Conservation (phyloP, 768 basidiomycete species). For the Boletellus ananiceps region DNA sequence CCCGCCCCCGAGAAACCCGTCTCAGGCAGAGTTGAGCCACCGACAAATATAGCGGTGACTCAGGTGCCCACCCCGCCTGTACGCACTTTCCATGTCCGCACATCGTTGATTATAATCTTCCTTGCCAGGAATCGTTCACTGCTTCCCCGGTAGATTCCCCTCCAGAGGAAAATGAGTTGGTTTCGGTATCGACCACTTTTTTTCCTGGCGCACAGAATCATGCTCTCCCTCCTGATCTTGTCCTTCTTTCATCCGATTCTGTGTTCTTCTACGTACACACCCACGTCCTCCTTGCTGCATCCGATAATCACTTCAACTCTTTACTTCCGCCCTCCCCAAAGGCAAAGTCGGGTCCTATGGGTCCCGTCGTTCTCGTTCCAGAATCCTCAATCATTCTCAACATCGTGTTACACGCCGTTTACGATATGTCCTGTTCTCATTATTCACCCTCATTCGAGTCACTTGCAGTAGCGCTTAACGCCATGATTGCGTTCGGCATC, state of each 20-base stretch:
- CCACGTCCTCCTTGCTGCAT: conserved; percentile 51
- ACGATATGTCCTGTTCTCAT: conserved; percentile 68
- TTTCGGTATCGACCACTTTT: conserved; percentile 83
- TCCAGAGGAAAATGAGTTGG: conserved; percentile 43
- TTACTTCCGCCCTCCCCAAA: conserved; percentile 46
- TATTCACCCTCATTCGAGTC: conserved; percentile 66
- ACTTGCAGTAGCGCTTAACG: conserved; percentile 52
- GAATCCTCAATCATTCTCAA: conserved; percentile 64
- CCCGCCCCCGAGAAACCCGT: conserved; percentile 35
- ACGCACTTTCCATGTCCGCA: conserved; percentile 17
- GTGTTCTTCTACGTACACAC: conserved; percentile 84
- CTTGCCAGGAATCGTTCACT: conserved; percentile 28
- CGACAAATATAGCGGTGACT: conserved; percentile 7
- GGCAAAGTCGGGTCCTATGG: conserved; percentile 38
- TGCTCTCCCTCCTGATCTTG: conserved; percentile 53
- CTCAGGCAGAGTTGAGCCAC: conserved; percentile 23
- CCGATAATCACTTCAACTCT: conserved; percentile 59
- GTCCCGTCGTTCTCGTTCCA: conserved; percentile 53
- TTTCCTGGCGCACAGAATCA: conserved; percentile 63
- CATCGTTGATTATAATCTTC: conserved; percentile 4
- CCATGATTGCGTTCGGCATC: conserved; percentile 58
- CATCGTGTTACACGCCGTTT: conserved; percentile 66
- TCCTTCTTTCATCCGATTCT: conserved; percentile 66
- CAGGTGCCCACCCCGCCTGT: conserved; percentile 69
- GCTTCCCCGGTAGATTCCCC: conserved; percentile 32